Evolutionary conservation across 2,329 filamentous ascomycete species (phyloP).

Genomic region (Pseudonectria buxi): DNA sequence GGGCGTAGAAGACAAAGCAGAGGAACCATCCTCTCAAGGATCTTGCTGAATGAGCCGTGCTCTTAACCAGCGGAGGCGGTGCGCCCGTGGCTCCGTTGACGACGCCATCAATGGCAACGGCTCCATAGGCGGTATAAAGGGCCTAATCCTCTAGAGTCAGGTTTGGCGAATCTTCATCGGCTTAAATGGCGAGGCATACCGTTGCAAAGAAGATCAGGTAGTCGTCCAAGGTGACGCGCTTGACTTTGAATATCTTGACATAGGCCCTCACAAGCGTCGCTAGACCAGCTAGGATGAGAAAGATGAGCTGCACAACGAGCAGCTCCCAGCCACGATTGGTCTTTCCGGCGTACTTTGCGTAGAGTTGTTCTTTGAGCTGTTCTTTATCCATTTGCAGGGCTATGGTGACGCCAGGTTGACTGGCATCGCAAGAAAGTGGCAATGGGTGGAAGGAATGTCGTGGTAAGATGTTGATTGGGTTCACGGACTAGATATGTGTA

Average conservation of each 20-base stretch:
- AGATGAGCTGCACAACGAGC: slow-evolving; percentile 6
- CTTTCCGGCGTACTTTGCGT: no score
- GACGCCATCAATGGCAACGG: slow-evolving; percentile 28
- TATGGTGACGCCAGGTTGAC: no score
- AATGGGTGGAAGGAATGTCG: slow-evolving; percentile 49
- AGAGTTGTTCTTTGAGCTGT: no score
- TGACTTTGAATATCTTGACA: slow-evolving; percentile 37
- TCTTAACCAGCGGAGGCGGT: slow-evolving; percentile 6
- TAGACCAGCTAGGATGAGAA: slow-evolving; percentile 29
- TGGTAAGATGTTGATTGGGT: no score
- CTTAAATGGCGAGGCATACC: slow-evolving; percentile 24
- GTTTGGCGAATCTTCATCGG: no score
- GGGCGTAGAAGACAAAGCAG: slow-evolving; percentile 34
- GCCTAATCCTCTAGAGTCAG: slow-evolving; percentile 16
- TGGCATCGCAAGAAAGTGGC: no score
- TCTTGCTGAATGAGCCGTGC: slow-evolving; percentile 15
- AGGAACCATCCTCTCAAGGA: slow-evolving; percentile 32
- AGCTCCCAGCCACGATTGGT: not conserved
- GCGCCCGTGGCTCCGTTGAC: slow-evolving; percentile 23
- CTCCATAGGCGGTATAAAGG: slow-evolving; percentile 27
- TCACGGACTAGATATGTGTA: no score
- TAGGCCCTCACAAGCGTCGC: slow-evolving; percentile 37
- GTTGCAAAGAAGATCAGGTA: slow-evolving; percentile 39
- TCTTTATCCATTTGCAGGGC: no score
- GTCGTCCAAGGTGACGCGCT: slow-evolving; percentile 39